phyloP scores from a whole-genome alignment of 2,329 filamentous ascomycete species.

The Claviceps africana region DNA sequence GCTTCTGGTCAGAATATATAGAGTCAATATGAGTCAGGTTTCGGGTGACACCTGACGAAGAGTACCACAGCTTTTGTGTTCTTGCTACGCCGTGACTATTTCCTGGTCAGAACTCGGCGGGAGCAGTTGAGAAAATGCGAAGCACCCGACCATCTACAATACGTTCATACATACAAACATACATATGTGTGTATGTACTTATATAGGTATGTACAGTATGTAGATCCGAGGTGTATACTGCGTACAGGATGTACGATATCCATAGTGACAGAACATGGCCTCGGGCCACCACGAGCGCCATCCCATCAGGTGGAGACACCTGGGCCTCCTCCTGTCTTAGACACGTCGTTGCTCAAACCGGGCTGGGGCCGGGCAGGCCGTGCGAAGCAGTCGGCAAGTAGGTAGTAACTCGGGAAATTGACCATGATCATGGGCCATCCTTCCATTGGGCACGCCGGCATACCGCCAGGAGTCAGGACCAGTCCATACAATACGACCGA shows the following conservation, averaged over 20 bases:
- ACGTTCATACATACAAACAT: not conserved
- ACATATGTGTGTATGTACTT: too few species aligned
- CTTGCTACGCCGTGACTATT: not conserved
- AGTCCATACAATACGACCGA: not conserved
- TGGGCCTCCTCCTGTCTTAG: not conserved
- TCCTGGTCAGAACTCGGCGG: not conserved
- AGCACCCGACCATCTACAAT: not conserved
- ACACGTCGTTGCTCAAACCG: not conserved
- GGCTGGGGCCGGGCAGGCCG: not conserved
- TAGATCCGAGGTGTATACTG: too few species aligned
- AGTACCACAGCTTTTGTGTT: not conserved
- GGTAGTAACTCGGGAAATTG: not conserved
- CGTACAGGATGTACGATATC: too few species aligned
- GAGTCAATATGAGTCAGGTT: not conserved
- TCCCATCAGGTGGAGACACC: slow-evolving; percentile 2
- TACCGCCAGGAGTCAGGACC: not conserved
- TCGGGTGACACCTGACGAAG: not conserved
- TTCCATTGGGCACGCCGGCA: not conserved
- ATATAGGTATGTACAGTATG: too few species aligned
- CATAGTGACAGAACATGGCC: not conserved
- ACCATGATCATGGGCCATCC: not conserved
- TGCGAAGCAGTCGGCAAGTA: not conserved
- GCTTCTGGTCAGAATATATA: not conserved
- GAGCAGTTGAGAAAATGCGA: not conserved
- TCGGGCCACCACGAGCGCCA: not conserved